These are phyloP conservation scores for Fusarium hostae DNA, from an alignment of 2,329 filamentous ascomycete genomes.

Conservation along the genomic window DNA sequence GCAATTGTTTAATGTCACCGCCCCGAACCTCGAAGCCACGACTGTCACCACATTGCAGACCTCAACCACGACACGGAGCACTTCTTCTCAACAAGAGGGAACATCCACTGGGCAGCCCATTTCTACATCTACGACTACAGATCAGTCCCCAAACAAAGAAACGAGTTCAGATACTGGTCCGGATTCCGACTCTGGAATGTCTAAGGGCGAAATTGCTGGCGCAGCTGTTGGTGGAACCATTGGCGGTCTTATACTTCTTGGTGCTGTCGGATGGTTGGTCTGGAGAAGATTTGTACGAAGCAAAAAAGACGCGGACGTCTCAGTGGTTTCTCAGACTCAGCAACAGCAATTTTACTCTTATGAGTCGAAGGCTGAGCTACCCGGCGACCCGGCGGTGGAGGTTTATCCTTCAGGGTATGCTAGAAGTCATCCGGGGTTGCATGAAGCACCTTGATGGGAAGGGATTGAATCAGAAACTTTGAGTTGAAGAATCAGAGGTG, in stretches of 20 bases:
- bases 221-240: not conserved
- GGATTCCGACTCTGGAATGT: not conserved
- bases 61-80: not conserved
- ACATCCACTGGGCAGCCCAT: fast-evolving
- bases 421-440: not conserved
- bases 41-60: not conserved
- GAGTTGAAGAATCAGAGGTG: fast-evolving
- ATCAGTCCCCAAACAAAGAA: not conserved
- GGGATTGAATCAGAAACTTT: not conserved
- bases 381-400: fast-evolving
- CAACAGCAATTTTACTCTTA: not conserved
- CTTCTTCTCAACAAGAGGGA: fast-evolving
- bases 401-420: not conserved
- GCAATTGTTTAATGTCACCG: not conserved
- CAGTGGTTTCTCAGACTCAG: not conserved
- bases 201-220: not conserved
- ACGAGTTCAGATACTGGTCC: not conserved
- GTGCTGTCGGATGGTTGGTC: fast-evolving
- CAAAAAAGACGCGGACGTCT: fast-evolving
- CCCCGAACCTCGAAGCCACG: fast-evolving
- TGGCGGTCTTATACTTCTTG: not conserved
- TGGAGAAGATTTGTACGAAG: not conserved
- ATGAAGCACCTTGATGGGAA: not conserved
- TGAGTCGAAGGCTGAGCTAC: not conserved
- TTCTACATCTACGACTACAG: not conserved